Percentiles rank a stretch among this genome's conserved stretches.
These are phyloP conservation scores for Teratosphaeria destructans DNA, from an alignment of 2,329 filamentous ascomycete genomes.

Conservation along the genomic window DNA sequence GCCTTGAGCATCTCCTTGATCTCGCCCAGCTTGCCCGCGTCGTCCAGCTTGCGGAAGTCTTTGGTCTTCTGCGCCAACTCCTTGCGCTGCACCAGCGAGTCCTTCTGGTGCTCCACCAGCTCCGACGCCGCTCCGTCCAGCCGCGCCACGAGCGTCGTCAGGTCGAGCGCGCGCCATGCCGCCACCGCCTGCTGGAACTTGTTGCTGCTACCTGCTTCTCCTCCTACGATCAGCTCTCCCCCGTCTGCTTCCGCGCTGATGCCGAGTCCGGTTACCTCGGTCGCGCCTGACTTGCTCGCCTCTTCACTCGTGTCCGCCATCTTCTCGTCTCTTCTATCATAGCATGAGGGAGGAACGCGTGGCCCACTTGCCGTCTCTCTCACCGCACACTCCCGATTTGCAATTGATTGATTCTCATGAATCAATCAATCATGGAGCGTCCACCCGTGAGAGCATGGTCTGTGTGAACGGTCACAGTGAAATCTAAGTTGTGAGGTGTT, in stretches of 20 bases:
- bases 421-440: not conserved
- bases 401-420: not conserved
- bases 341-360: not conserved
- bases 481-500: not conserved
- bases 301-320: conserved; percentile 14
- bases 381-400: not conserved
- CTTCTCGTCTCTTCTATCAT: not conserved
- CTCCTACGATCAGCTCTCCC: not conserved
- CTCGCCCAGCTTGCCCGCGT: conserved; percentile 74
- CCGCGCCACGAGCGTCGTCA: conserved; percentile 70
- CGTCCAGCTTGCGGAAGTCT: conserved; percentile 89
- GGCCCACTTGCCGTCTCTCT: not conserved
- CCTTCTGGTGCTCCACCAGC: conserved; percentile 83
- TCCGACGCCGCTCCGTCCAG: conserved; percentile 93
- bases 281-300: not conserved
- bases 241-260: not conserved
- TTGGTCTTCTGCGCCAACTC: conserved; percentile 99
- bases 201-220: conserved; percentile 42
- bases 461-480: too few relatives aligned
- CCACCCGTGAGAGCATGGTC: too few relatives aligned
- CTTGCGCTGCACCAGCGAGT: conserved; percentile 91
- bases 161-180: conserved; percentile 88
- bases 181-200: conserved; percentile 96
- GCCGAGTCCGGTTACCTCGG: not conserved
- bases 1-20: conserved; percentile 79